Evolutionary conservation across 345 rosid genomes (phyloP), one percentile per base, ranked within the genome.

Genomic region (Gossypium ekmanianum): DNA sequence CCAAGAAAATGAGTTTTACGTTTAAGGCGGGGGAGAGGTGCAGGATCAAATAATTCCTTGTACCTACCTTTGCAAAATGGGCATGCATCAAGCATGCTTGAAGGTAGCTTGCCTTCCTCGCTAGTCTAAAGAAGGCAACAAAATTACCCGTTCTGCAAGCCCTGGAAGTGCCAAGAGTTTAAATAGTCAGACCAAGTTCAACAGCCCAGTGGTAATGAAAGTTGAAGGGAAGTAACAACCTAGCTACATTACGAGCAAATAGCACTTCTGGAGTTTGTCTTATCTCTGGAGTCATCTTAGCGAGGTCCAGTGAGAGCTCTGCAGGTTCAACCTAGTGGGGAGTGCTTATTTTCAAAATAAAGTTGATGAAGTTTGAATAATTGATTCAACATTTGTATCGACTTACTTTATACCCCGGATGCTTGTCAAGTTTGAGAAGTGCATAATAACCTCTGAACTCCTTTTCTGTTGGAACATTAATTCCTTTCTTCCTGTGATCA

Each of bases 21-120:
- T 11, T 10, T 11, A 54, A n/a, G 50, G 57, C 5, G 20, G 44
- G 47, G 22, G 72, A 48, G 20, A 48, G 12, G 43, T 8, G 22
- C 3, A 7, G 29, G 59, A 69, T 27, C 16, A 47, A 51, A 76
- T 64, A 70, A 26, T 57, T 73, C 70, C n/a, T 68, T 85, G 57
- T 81, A 90, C 97, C 89, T 82, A 91, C 98, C 93, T 93, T 95
- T 2, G 97, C 84, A 88, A 95, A 93, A 81, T 93, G 99, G 79
- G 99, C 98, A 83, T 95, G 98, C 98, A 93, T 95, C 79, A 95
- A 81, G 85, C 99, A 95, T 76, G 98, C 97, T 86, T 95, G 99
- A 82, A 93, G 97, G 78, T 90, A 93, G 78, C 87, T 93, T 66
- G 97, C 96, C 82, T 88, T 88, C 79, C 94, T 87, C 55, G 97